A percentile compares a stretch with the other conserved stretches of the same genome.
Conservation (phyloP, 2,329 filamentous ascomycete genomes). For the Penicillium fuscoglaucum region DNA sequence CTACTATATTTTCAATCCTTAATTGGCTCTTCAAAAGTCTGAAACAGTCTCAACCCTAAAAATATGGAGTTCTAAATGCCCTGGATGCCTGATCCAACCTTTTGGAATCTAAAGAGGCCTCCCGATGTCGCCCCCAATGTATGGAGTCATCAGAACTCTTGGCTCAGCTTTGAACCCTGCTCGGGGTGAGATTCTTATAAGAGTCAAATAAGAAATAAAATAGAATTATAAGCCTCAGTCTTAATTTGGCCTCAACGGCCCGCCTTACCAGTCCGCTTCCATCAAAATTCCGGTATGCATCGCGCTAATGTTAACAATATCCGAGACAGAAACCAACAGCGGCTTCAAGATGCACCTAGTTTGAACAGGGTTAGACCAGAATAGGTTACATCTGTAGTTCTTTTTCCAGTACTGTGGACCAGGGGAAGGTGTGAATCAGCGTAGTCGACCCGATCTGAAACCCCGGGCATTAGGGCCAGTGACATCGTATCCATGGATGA, state of each 20-base stretch:
- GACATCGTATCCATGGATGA: too few species aligned
- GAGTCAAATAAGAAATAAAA: background rate
- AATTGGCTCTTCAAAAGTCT: background rate
- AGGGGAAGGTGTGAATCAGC: background rate
- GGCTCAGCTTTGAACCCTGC: background rate
- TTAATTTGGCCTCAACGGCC: background rate
- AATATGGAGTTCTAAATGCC: background rate
- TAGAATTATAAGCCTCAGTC: background rate
- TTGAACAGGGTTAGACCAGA: background rate
- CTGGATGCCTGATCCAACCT: background rate
- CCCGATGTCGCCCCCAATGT: background rate
- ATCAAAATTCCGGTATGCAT: background rate
- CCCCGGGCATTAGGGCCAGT: too few species aligned
- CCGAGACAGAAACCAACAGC: slow-evolving; percentile 1
- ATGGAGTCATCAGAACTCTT: background rate
- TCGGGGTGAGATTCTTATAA: too few species aligned
- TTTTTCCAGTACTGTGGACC: background rate
- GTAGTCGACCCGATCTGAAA: background rate
- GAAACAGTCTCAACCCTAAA: background rate
- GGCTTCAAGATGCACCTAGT: background rate
- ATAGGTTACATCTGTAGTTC: too few species aligned
- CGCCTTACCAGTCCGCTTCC: background rate
- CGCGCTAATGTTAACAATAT: background rate
- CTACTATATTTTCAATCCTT: background rate
- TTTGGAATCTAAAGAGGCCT: background rate